Base-by-base conservation (phyloP, 1,284 basidiomycete species). In the Melampsora americana region DNA sequence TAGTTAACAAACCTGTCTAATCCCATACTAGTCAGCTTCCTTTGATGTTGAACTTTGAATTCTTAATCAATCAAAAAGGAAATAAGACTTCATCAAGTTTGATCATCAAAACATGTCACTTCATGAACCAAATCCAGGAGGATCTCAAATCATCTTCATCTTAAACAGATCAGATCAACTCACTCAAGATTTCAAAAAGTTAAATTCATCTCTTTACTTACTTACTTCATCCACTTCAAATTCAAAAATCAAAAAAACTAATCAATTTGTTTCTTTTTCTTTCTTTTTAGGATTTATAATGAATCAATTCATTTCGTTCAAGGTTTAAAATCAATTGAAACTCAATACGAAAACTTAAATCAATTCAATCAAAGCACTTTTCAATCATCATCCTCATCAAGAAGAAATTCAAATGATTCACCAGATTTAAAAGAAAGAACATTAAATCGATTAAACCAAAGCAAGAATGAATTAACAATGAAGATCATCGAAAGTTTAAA, bases 271-370 rank as follows among this genome's bases (percentile, higher is more conserved):
- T n/a, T 35, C 9, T 16, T 11, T 64, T 35, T 18, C n/a, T 35
- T 7, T n/a, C 3, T 39, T 69, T 23, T 4, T 28, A 59, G 53
- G 23, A 28, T 66, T 42, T 74, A 66, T 44, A 74, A 74, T 48
- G 71, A 74, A 48, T 74, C 71, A 2, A 74, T 74, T 50, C 59
- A 61, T n/a, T 64, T 66, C 30, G 71, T 74, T n/a, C 71, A 74
- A 67, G 59, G 62, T 23, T 64, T 74, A 9, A 59, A 60, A 30
- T 66, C 71, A 2, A 44, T 64, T 23, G 30, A 56, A 11, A 50
- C 66, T 28, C 71, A 74, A 60, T 64, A 44, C 66, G 65, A 66
- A 1, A 74, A 74, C 42, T 50, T 74, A 64, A 66, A 42, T 42
- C 66, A 66, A 48, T 74, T 46, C 50, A 39, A 23, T 20, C 11